Conservation (phyloP, 169 alveolate species). For the Plasmodium relictum region DNA sequence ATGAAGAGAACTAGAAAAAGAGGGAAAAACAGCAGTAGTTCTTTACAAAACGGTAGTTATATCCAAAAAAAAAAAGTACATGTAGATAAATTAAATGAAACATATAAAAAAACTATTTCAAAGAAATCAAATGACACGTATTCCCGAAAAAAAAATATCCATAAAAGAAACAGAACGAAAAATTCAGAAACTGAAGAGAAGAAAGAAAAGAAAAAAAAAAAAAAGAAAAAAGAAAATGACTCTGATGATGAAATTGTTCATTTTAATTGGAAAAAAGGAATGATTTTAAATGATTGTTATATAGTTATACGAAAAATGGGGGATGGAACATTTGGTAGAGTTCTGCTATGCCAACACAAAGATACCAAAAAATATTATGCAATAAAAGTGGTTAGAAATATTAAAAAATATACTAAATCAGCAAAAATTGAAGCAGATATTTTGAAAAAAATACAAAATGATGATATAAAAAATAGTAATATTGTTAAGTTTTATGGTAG, state of each 20-base stretch:
- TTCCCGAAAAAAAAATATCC: constrained; percentile 13
- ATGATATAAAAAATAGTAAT: constrained; percentile 89
- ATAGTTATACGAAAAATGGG: constrained; percentile 92
- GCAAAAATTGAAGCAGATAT: constrained; percentile 98
- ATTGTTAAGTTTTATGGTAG: constrained; percentile 93
- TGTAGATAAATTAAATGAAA: constrained; percentile 20
- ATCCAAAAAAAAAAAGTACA: constrained; percentile 19
- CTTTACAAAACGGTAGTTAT: neutral
- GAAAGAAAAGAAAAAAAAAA: constrained; percentile 66
- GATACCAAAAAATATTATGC: constrained; percentile 90
- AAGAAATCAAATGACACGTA: constrained; percentile 5
- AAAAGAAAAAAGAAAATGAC: constrained; percentile 49
- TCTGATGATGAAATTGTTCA: constrained; percentile 81
- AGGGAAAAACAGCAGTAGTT: neutral
- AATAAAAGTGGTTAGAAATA: constrained; percentile 94
- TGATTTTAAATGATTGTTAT: constrained; percentile 87
- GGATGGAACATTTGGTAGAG: constrained; percentile 99
- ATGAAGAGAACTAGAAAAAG: constrained; percentile 25
- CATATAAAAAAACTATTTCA: constrained; percentile 16
- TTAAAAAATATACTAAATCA: constrained; percentile 94
- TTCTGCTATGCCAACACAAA: constrained; percentile 91
- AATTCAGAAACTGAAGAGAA: constrained; percentile 27
- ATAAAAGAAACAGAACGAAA: constrained; percentile 49
- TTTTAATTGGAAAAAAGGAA: constrained; percentile 85
- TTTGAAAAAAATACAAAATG: constrained; percentile 86